A percentile compares a stretch with the other conserved stretches of the same genome.
Evolutionary conservation across 1,284 basidiomycete species (phyloP).

Genomic region (Ceratobasidium sp.): DNA sequence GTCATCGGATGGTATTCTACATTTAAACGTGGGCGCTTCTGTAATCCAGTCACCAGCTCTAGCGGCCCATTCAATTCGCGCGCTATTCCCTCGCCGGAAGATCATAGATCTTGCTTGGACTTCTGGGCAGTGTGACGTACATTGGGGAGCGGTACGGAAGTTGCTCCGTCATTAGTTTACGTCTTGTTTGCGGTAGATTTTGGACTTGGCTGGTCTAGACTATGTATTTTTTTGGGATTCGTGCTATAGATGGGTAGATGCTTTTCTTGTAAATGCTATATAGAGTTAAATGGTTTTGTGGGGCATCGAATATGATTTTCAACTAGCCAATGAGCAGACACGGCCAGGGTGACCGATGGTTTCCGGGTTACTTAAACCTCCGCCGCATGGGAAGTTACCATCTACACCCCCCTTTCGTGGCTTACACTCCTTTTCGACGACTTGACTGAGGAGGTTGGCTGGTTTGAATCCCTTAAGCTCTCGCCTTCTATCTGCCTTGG

Average conservation of each 20-base stretch:
- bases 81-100: background rate
- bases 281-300: background rate
- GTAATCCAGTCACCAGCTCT: background rate
- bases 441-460: background rate
- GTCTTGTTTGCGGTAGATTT: constrained; percentile 11
- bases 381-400: background rate
- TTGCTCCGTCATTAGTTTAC: background rate
- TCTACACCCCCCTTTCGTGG: background rate
- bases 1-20: background rate
- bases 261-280: background rate
- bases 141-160: background rate
- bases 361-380: background rate
- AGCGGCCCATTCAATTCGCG: background rate
- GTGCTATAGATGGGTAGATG: constrained; percentile 12
- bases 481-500: background rate
- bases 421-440: background rate
- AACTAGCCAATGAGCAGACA: background rate
- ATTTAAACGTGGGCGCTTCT: constrained; percentile 12
- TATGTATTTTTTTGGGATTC: background rate
- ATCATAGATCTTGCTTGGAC: background rate
- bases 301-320: background rate
- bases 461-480: background rate
- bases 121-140: background rate
- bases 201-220: background rate
- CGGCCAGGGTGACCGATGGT: background rate